These are phyloP conservation scores for Zoysia japonica DNA, from an alignment of 176 grass and related monocot species.

Conservation along the genomic window DNA sequence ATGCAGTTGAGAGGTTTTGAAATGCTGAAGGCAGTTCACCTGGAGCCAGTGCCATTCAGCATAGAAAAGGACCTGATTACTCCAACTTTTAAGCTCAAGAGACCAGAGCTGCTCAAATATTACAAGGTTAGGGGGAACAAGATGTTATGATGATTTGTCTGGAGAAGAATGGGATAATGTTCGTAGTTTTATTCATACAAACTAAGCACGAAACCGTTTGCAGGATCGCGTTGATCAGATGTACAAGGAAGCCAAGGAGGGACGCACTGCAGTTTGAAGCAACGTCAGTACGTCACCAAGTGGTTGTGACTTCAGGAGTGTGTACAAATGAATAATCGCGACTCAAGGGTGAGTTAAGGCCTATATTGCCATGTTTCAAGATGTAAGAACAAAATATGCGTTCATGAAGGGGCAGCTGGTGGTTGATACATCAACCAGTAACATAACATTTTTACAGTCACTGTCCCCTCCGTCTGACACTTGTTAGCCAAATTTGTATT, in stretches of 20 bases:
- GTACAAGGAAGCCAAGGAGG: conserved; percentile 62
- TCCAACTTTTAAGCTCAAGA: conserved; percentile 95
- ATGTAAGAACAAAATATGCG: conserved; percentile 7
- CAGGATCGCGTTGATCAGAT: conserved; percentile 57
- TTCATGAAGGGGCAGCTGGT: neutral
- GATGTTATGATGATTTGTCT: neutral
- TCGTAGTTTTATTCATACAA: conserved; percentile 10
- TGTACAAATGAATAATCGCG: conserved; percentile 34
- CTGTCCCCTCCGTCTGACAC: too few relatives aligned
- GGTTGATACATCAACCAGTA: neutral
- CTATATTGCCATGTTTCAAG: neutral
- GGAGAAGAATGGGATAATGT: neutral
- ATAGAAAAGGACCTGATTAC: conserved; percentile 86
- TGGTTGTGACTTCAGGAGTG: neutral
- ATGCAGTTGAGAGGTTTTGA: conserved; percentile 92
- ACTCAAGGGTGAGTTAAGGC: neutral
- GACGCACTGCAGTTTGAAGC: conserved; percentile 19
- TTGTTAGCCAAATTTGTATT: too few relatives aligned
- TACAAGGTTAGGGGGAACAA: conserved; percentile 58
- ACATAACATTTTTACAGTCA: too few relatives aligned
- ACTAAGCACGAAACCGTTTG: neutral
- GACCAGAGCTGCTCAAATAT: conserved; percentile 79
- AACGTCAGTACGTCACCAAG: neutral
- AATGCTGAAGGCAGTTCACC: conserved; percentile 78
- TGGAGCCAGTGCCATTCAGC: conserved; percentile 77